Conservation (phyloP, 805 yeast genomes). For the Teunomyces aglyptinius region DNA sequence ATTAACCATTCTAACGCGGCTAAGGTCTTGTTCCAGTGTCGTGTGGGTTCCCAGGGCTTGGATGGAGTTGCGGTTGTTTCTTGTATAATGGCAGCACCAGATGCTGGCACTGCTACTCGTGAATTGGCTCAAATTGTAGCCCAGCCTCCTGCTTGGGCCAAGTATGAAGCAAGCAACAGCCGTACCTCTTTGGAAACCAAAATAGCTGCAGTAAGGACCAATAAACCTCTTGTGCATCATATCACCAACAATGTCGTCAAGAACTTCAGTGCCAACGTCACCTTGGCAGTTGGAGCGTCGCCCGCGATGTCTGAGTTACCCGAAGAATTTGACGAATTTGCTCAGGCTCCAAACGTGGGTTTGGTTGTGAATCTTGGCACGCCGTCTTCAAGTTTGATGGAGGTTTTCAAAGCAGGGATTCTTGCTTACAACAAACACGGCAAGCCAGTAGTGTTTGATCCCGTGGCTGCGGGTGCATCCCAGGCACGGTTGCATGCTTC, state of each 20-base stretch:
- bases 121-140: conserved; percentile 29
- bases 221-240: conserved; percentile 74
- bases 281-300: conserved; percentile 79
- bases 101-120: conserved; percentile 53
- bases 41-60: conserved; percentile 44
- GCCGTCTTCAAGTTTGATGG: conserved; percentile 44
- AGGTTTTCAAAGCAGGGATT: conserved; percentile 50
- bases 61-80: conserved; percentile 93
- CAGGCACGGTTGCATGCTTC: conserved; percentile 50
- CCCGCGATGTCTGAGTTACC: conserved; percentile 83
- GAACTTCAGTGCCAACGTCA: conserved; percentile 82
- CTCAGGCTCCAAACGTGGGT: conserved; percentile 51
- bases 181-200: conserved; percentile 1
- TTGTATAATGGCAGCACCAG: conserved; percentile 65
- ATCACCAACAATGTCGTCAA: conserved; percentile 88
- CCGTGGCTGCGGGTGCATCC: conserved; percentile 92
- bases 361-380: conserved; percentile 79
- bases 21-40: conserved; percentile 52
- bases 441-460: conserved; percentile 76
- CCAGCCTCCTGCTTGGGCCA: conserved; percentile 17
- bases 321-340: conserved; percentile 67
- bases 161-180: neutral
- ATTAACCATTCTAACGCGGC: conserved; percentile 61
- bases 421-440: conserved; percentile 53
- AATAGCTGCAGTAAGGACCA: conserved; percentile 16